Evolutionary conservation across 352 stramenopile genomes (phyloP), one percentile per base, ranked within the genome.

Genomic region (Globisporangium emineosum): DNA sequence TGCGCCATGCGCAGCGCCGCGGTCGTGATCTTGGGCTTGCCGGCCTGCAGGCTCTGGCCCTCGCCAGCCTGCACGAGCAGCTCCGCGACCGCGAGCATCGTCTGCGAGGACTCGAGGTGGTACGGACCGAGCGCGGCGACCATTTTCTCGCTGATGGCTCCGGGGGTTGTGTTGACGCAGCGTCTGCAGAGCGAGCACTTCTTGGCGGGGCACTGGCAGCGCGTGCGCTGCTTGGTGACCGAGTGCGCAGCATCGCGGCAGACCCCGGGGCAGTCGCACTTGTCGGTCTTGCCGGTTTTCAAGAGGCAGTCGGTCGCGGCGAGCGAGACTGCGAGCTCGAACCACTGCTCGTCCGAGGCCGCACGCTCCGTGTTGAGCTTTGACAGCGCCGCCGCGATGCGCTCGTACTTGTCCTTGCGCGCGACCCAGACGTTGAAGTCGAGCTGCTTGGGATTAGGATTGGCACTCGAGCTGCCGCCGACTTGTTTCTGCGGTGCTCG

Each of bases 391-490:
- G 71, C 62, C 12, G 86, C 76, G 54, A 88, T 89, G 27, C 83
- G 81, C 67, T 95, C 87, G 59, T 93, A 94, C 63, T 93, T 93
- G 72, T 96, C 88, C 61, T 96, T 94, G 30, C 84, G 81, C 7
- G 78, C 78, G 13, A 96, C 85, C 86, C 86, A 96, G 12, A 90
- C 76, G 35, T 93, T 76, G 58, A 96, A 95, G 27, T 93, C 75
- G 52, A 93, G 71, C 32, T 66, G 60, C 29, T 73, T 74, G 21
- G 25, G 15, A 30, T 21, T 55, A 10, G 30, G 12, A 43, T 40
- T 60, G 19, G 49, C 37, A 4, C 8, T 19, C 29, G 25, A 9
- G n/a, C n/a, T n/a, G 51, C 65, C 57, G 12, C 2, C 17, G 6
- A 17, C 56, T n/a, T 54, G 49, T 33, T 45, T 27, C 30, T 29